phyloP scores from a whole-genome alignment of 345 rosid genomes.

The Moricandia moricandioides region DNA sequence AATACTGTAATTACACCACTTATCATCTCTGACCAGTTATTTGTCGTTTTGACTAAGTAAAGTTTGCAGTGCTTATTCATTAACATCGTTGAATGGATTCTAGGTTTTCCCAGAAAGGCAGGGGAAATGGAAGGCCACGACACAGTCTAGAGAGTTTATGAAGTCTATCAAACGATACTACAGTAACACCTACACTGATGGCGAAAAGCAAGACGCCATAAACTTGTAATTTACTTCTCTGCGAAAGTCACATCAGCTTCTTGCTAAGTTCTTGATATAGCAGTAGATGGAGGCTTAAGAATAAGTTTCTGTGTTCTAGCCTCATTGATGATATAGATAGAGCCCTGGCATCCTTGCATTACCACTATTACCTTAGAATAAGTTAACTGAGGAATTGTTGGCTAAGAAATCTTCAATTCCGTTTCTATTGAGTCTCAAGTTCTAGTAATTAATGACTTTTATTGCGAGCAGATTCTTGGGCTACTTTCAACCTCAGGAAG shows the following conservation, averaged over 20 bases:
- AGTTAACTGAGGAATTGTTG: conserved; percentile 4
- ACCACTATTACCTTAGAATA: conserved; percentile 10
- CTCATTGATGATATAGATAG: conserved; percentile 16
- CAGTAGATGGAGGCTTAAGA: conserved; percentile 19
- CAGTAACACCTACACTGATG: conserved; percentile 93
- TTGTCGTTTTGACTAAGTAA: neutral
- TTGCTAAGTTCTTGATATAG: neutral
- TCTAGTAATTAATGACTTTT: conserved; percentile 12
- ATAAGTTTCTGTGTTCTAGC: conserved; percentile 3
- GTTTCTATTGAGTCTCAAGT: neutral
- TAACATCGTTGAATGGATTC: conserved; percentile 24
- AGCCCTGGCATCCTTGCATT: neutral
- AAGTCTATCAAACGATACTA: conserved; percentile 96
- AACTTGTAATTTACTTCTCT: conserved; percentile 63
- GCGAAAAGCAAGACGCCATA: conserved; percentile 99
- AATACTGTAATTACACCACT: conserved; percentile 58
- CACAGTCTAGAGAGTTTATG: conserved; percentile 94
- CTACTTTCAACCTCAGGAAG: conserved; percentile 91
- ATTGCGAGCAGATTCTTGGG: conserved; percentile 74
- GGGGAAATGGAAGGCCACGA: conserved; percentile 98
- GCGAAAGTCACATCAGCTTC: neutral
- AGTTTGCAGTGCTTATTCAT: neutral
- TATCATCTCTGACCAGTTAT: conserved; percentile 13
- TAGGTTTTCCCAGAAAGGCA: conserved; percentile 98
- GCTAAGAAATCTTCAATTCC: neutral